These are phyloP conservation scores for Ceratocystis harringtonii DNA, from an alignment of 2,329 filamentous ascomycete genomes.

Conservation along the genomic window DNA sequence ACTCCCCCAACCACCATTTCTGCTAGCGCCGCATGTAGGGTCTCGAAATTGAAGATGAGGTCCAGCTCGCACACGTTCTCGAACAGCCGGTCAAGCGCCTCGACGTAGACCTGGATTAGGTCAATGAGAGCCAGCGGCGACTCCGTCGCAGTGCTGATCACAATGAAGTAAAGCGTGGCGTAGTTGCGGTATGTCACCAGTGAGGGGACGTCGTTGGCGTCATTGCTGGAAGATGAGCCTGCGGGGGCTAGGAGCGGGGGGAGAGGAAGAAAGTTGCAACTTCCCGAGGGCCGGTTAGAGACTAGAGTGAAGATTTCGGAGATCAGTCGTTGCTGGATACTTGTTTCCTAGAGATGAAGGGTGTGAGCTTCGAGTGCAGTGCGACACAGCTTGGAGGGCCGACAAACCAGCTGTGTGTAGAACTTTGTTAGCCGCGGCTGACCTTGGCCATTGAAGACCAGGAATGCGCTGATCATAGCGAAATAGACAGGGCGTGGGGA, in stretches of 20 bases:
- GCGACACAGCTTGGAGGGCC: too few species aligned
- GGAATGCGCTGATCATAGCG: slow-evolving; percentile 91
- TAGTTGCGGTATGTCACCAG: slow-evolving; percentile 97
- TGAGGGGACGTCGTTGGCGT: slow-evolving; percentile 72
- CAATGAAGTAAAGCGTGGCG: slow-evolving; percentile 94
- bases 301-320: slow-evolving; percentile 96
- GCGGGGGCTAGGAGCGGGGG: slow-evolving; percentile 50
- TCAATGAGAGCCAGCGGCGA: slow-evolving; percentile 90
- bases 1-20: slow-evolving; percentile 96
- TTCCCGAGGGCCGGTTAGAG: slow-evolving; percentile 74
- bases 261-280: slow-evolving; percentile 90
- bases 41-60: slow-evolving; percentile 98
- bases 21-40: slow-evolving; percentile 72
- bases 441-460: slow-evolving; percentile 97
- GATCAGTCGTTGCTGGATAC: slow-evolving; percentile 90
- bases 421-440: slow-evolving; percentile 96
- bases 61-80: slow-evolving; percentile 98
- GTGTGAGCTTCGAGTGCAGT: background rate
- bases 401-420: slow-evolving; percentile 78
- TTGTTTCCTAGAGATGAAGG: slow-evolving; percentile 58
- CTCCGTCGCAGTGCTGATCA: slow-evolving; percentile 93
- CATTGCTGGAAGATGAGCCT: slow-evolving; percentile 46
- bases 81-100: slow-evolving; percentile 84
- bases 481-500: background rate
- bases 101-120: slow-evolving; percentile 95